Conservation (phyloP, 208 protist genomes). For the Leishmania guyanensis region DNA sequence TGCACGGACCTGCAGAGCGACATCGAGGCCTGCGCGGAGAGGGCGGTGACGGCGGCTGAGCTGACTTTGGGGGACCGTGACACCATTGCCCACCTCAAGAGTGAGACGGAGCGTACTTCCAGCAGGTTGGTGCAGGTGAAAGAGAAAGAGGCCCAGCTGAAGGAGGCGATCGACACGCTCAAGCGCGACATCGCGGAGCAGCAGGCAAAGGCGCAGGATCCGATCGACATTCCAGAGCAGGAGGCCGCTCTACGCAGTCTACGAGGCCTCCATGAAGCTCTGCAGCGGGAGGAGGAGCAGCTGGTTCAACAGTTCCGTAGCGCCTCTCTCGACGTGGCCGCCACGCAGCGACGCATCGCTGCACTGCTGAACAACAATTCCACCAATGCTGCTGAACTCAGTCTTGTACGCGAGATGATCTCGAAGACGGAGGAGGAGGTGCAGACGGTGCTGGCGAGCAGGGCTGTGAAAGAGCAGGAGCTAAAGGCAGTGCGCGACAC, state of each 20-base stretch:
- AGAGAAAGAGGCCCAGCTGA: conserved; percentile 94
- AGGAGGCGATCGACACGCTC: conserved; percentile 93
- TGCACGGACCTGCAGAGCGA: conserved; percentile 95
- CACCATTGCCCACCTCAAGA: conserved; percentile 93
- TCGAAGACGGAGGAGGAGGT: conserved; percentile 63
- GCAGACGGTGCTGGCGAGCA: conserved; percentile 48
- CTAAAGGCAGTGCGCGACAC: conserved; percentile 69
- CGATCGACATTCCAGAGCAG: conserved; percentile 90
- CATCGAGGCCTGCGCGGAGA: conserved; percentile 94
- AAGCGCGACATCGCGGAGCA: conserved; percentile 95
- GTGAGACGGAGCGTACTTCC: conserved; percentile 94
- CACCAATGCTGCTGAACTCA: conserved; percentile 55
- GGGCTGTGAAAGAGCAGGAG: conserved; percentile 83
- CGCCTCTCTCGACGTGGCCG: conserved; percentile 52
- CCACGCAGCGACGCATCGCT: conserved; percentile 50
- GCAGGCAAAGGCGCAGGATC: conserved; percentile 84
- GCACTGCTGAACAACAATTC: conserved; percentile 50
- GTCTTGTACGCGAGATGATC: conserved; percentile 40
- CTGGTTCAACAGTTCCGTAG: conserved; percentile 57
- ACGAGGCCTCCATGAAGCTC: conserved; percentile 84
- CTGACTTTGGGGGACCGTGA: conserved; percentile 94
- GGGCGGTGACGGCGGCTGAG: conserved; percentile 94
- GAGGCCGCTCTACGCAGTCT: conserved; percentile 95
- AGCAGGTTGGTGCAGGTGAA: conserved; percentile 91
- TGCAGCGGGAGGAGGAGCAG: conserved; percentile 92